These are phyloP conservation scores for Plantago elongata DNA, from an alignment of 257 asterid species.

Conservation along the genomic window DNA sequence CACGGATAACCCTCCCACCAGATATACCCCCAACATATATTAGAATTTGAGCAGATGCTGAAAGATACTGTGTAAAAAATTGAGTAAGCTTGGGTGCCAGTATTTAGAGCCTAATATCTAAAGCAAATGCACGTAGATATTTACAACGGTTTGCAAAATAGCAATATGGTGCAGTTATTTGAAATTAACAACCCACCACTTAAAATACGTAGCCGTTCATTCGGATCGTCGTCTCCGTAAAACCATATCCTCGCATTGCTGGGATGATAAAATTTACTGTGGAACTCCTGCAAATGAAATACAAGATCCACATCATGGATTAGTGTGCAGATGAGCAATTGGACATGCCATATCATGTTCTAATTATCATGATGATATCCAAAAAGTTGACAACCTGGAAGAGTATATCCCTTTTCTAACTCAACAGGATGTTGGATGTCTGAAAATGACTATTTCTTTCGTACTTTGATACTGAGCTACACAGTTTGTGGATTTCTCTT, in stretches of 20 bases:
- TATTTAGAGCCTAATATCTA: neutral
- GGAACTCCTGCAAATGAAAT: slow-evolving; percentile 68
- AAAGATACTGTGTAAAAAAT: neutral
- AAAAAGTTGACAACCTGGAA: neutral
- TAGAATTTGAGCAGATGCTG: slow-evolving; percentile 5
- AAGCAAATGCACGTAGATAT: neutral
- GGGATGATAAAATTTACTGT: slow-evolving; percentile 86
- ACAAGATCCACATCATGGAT: slow-evolving; percentile 12
- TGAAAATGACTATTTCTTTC: no score
- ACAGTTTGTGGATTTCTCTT: no score
- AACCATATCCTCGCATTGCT: slow-evolving; percentile 98
- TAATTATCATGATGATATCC: slow-evolving; percentile 5
- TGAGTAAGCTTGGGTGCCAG: slow-evolving; percentile 7
- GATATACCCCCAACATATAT: slow-evolving; percentile 5
- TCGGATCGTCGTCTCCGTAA: slow-evolving; percentile 93
- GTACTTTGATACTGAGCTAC: no score
- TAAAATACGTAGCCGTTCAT: slow-evolving; percentile 76
- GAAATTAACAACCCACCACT: slow-evolving; percentile 51
- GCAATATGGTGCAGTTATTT: slow-evolving; percentile 2
- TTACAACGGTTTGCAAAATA: neutral
- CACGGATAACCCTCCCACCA: slow-evolving; percentile 8
- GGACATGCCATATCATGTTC: slow-evolving; percentile 1
- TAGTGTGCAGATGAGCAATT: neutral
- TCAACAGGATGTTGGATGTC: no score
- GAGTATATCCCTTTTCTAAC: neutral